phyloP scores from a whole-genome alignment of 106 monocot species.

The Triglochin maritima region DNA sequence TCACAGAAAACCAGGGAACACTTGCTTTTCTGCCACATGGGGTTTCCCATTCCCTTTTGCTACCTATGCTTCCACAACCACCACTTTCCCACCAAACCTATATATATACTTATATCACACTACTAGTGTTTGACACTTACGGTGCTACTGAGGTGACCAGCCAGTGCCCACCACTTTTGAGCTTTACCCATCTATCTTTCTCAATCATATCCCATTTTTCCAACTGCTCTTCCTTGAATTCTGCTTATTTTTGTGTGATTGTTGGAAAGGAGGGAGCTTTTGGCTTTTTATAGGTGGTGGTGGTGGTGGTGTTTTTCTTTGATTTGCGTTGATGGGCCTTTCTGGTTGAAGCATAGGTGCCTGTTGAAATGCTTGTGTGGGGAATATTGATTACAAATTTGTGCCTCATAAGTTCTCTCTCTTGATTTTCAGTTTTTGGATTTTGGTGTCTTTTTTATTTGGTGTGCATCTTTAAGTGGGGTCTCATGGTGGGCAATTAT shows the following conservation, averaged over 20 bases:
- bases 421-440: background rate
- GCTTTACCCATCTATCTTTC: background rate
- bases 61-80: background rate
- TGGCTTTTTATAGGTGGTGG: background rate
- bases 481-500: background rate
- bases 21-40: conserved; percentile 5
- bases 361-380: background rate
- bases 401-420: background rate
- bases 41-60: background rate
- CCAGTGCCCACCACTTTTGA: background rate
- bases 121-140: background rate
- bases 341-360: background rate
- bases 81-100: background rate
- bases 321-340: background rate
- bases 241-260: background rate
- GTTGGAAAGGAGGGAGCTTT: background rate
- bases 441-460: background rate
- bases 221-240: background rate
- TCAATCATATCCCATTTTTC: background rate
- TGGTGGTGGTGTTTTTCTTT: background rate
- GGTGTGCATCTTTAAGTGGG: background rate
- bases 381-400: background rate
- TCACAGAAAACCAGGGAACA: conserved; percentile 4
- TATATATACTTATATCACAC: background rate
- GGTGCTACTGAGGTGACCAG: background rate